Evolutionary conservation across 768 basidiomycete genomes (phyloP).

Genomic region (Leccinum imitatum): DNA sequence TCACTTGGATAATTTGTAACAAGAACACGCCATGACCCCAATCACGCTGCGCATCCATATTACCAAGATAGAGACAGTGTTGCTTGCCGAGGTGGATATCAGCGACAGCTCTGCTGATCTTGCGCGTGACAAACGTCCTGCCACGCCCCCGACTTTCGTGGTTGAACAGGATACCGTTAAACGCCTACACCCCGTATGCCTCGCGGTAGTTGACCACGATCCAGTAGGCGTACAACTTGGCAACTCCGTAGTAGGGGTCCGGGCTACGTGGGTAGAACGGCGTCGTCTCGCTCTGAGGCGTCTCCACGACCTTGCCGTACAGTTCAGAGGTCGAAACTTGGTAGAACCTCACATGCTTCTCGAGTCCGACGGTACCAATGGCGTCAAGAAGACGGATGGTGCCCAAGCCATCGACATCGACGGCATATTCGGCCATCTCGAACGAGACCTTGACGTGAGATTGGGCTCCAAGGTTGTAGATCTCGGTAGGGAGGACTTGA

Average conservation of each 20-base stretch:
- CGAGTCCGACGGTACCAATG: conserved; percentile 91
- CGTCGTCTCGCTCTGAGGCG: conserved; percentile 92
- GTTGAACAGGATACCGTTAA: conserved; percentile 97
- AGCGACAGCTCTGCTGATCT: conserved; percentile 89
- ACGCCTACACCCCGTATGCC: conserved; percentile 94
- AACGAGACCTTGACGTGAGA: conserved; percentile 99
- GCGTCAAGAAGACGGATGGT: conserved; percentile 95
- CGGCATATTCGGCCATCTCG: conserved; percentile 99
- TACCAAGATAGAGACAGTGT: conserved; percentile 88
- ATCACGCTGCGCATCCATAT: conserved; percentile 92
- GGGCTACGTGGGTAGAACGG: conserved; percentile 99
- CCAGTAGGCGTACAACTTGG: conserved; percentile 92
- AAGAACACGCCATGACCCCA: conserved; percentile 86
- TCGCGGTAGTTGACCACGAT: conserved; percentile 92
- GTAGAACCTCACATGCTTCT: conserved; percentile 93
- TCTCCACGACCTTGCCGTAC: conserved; percentile 95
- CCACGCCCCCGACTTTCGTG: conserved; percentile 96
- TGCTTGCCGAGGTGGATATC: conserved; percentile 92
- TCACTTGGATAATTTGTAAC: background rate
- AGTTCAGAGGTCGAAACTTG: conserved; percentile 97
- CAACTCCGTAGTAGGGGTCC: conserved; percentile 80
- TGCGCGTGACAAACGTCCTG: conserved; percentile 93
- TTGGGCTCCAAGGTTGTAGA: conserved; percentile 98
- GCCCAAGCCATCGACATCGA: conserved; percentile 93
- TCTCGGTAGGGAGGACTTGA: conserved; percentile 90